These are phyloP conservation scores for Dioscorea zingiberensis DNA, from an alignment of 106 monocot species.

Conservation along the genomic window DNA sequence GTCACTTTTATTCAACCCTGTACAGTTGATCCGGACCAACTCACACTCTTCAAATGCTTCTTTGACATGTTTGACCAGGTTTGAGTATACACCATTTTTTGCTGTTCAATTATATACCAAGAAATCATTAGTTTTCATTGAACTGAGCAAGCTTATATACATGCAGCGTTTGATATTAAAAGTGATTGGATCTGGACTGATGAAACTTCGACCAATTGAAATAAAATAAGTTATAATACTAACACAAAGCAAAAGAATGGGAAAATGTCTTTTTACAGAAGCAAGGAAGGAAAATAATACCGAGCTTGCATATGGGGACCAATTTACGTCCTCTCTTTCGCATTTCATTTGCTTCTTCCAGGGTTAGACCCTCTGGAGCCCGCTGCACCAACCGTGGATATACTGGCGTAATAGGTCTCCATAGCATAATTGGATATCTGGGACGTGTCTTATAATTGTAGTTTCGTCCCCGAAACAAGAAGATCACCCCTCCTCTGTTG, in stretches of 20 bases:
- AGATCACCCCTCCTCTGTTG: conserved; percentile 75
- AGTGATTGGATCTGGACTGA: too few relatives aligned
- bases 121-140: background rate
- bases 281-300: conserved; percentile 22
- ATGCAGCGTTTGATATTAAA: too few relatives aligned
- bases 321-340: conserved; percentile 71
- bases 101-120: conserved; percentile 30
- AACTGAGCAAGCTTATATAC: background rate
- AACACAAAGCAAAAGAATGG: background rate
- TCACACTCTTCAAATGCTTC: conserved; percentile 96
- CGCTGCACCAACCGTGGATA: conserved; percentile 75
- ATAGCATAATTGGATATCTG: conserved; percentile 90
- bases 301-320: conserved; percentile 85
- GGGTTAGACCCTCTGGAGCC: conserved; percentile 80
- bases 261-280: background rate
- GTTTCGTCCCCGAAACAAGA: conserved; percentile 81
- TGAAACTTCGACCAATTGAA: background rate
- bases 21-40: conserved; percentile 68
- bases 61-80: conserved; percentile 59
- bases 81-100: conserved; percentile 84
- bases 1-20: conserved; percentile 78
- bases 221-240: background rate
- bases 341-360: conserved; percentile 77
- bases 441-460: conserved; percentile 84
- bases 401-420: conserved; percentile 83